Percentiles rank a stretch among this genome's conserved stretches.
These are phyloP conservation scores for Nidula microcarpa DNA, from an alignment of 768 basidiomycete species.

Conservation along the genomic window DNA sequence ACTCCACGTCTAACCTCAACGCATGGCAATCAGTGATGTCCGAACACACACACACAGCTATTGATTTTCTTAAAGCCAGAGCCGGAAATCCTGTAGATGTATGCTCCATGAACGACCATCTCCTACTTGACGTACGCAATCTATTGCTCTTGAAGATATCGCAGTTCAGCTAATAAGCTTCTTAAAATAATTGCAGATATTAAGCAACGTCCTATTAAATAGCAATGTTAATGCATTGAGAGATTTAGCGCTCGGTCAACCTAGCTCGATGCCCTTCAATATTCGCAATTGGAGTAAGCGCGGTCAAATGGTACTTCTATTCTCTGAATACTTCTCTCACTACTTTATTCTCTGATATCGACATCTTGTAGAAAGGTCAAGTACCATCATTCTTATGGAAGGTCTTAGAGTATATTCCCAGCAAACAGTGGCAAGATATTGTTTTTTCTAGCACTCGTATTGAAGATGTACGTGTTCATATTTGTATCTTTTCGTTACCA, in stretches of 20 bases:
- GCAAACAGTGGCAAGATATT: slow-evolving; percentile 1
- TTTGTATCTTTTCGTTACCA: not conserved
- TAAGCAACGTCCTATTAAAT: not conserved
- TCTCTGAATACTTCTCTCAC: too few species aligned
- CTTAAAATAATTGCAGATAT: not conserved
- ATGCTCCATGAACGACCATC: not conserved
- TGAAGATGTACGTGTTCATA: not conserved
- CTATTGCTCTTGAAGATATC: not conserved
- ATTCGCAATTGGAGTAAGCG: not conserved
- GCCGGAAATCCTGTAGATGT: not conserved
- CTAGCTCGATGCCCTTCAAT: not conserved
- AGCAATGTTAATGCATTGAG: not conserved
- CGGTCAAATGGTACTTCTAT: not conserved
- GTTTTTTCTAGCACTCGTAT: not conserved
- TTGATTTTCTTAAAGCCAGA: not conserved
- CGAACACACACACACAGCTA: not conserved
- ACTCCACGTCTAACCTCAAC: not conserved
- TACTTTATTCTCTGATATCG: too few species aligned
- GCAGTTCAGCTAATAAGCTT: not conserved
- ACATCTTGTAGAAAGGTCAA: not conserved
- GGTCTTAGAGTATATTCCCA: not conserved
- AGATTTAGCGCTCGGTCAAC: not conserved
- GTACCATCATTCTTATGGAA: not conserved
- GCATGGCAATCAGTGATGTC: not conserved
- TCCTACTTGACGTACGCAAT: not conserved